Percentiles rank a stretch among this genome's conserved stretches.
These are phyloP conservation scores for Botrytis aclada DNA, from an alignment of 2,329 filamentous ascomycete species.

Conservation along the genomic window DNA sequence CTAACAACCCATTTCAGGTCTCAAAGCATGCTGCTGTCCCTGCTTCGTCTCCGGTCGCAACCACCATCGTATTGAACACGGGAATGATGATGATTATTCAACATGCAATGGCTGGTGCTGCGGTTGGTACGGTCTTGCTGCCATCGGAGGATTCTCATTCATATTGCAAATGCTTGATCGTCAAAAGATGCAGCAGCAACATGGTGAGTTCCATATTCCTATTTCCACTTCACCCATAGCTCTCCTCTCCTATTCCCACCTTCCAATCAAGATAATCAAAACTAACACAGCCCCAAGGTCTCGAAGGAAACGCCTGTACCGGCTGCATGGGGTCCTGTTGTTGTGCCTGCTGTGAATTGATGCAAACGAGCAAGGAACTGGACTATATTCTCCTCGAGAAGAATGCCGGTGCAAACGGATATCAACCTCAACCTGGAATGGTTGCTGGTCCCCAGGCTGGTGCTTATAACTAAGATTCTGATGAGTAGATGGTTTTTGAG, in stretches of 20 bases:
- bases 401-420: background rate
- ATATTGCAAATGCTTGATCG: constrained; percentile 17
- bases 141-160: constrained; percentile 3
- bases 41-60: constrained; percentile 20
- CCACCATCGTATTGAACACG: constrained; percentile 15
- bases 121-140: background rate
- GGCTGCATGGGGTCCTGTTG: constrained; percentile 9
- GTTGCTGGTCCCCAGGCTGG: background rate
- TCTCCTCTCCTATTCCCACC: background rate
- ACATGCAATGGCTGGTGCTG: constrained; percentile 13
- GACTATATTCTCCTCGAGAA: constrained; percentile 16
- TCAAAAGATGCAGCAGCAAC: constrained; percentile 11
- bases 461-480: background rate
- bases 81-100: constrained; percentile 3
- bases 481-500: background rate
- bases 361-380: constrained; percentile 21
- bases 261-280: background rate
- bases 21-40: constrained; percentile 15
- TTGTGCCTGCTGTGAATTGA: constrained; percentile 21
- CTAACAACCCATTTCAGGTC: background rate
- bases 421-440: constrained; percentile 7
- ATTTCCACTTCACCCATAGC: background rate
- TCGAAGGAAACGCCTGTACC: constrained; percentile 9
- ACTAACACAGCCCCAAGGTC: background rate
- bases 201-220: constrained; percentile 7